phyloP scores from a whole-genome alignment of 768 basidiomycete species.

The Russula olivacea region DNA sequence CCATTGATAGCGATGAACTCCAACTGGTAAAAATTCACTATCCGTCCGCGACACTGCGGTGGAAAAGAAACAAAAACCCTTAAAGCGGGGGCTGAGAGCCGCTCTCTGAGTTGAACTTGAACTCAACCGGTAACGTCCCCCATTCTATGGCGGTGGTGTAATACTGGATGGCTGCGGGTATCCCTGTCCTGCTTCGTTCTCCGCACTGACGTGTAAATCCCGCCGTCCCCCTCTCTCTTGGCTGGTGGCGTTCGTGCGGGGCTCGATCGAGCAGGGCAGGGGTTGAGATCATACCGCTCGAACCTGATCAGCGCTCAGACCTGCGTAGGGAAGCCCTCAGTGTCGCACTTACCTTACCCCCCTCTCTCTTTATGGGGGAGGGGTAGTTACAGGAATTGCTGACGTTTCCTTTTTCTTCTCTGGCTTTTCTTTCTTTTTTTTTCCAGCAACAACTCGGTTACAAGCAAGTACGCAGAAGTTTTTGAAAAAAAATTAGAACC shows the following conservation, averaged over 20 bases:
- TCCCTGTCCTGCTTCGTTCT: slow-evolving; percentile 38
- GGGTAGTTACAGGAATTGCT: slow-evolving; percentile 41
- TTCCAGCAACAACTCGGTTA: slow-evolving; percentile 68
- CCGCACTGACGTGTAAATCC: slow-evolving; percentile 26
- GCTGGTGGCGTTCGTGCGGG: slow-evolving; percentile 27
- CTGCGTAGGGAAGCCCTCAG: slow-evolving; percentile 97
- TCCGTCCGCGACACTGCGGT: slow-evolving; percentile 28
- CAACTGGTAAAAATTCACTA: slow-evolving; percentile 48
- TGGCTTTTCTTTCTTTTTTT: not conserved
- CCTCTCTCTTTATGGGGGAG: slow-evolving; percentile 36
- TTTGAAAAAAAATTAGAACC: not conserved
- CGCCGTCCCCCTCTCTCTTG: slow-evolving; percentile 13
- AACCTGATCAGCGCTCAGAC: slow-evolving; percentile 97
- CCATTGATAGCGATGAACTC: slow-evolving; percentile 42
- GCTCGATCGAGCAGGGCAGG: slow-evolving; percentile 38
- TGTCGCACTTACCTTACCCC: slow-evolving; percentile 44
- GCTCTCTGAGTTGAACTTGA: slow-evolving; percentile 26
- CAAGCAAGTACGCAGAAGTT: slow-evolving; percentile 51
- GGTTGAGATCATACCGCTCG: slow-evolving; percentile 97
- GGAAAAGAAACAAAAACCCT: slow-evolving; percentile 24
- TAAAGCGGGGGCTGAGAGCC: slow-evolving; percentile 28
- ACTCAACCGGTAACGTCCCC: slow-evolving; percentile 65
- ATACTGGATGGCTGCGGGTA: slow-evolving; percentile 90
- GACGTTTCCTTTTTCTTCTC: slow-evolving; percentile 34
- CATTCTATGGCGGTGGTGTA: slow-evolving; percentile 39